Percentiles rank a stretch among this genome's conserved stretches.
Conservation (phyloP, 1,139 yeast genomes). For the Taphrina confusa region DNA sequence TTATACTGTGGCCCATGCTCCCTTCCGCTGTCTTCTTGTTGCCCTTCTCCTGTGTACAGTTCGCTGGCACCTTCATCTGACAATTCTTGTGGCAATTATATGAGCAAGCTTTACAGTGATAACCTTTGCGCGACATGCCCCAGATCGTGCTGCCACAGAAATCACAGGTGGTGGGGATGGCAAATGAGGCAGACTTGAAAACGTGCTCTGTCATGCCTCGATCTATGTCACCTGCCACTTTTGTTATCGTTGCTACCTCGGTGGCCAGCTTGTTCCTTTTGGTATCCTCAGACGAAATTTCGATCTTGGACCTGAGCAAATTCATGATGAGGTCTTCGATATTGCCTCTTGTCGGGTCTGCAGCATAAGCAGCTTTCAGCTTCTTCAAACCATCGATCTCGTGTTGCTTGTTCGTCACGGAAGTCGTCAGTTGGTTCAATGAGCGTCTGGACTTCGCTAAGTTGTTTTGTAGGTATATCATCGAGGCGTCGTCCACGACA, state of each 20-base stretch:
- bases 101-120: slow-evolving; percentile 42
- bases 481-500: slow-evolving; percentile 61
- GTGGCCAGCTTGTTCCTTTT: slow-evolving; percentile 74
- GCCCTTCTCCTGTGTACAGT: slow-evolving; percentile 39
- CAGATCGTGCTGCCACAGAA: slow-evolving; percentile 42
- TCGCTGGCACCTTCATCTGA: slow-evolving; percentile 42
- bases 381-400: slow-evolving; percentile 53
- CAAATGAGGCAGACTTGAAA: slow-evolving; percentile 42
- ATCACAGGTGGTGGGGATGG: slow-evolving; percentile 42
- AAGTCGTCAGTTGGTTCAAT: slow-evolving; percentile 52
- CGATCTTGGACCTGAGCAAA: slow-evolving; percentile 59
- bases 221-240: slow-evolving; percentile 69
- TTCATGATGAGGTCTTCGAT: slow-evolving; percentile 56
- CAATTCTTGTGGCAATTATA: slow-evolving; percentile 42
- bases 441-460: slow-evolving; percentile 56
- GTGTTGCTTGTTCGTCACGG: slow-evolving; percentile 55
- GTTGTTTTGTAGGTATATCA: slow-evolving; percentile 63
- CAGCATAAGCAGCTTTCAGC: slow-evolving; percentile 47
- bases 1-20: slow-evolving; percentile 11
- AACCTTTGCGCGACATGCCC: slow-evolving; percentile 43
- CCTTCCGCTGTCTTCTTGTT: slow-evolving; percentile 33
- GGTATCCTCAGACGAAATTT: slow-evolving; percentile 73
- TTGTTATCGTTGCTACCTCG: slow-evolving; percentile 84
- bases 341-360: slow-evolving; percentile 45
- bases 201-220: slow-evolving; percentile 42